Percentiles rank a stretch among this genome's conserved stretches.
These are phyloP conservation scores for Nemania sp. DNA, from an alignment of 2,329 filamentous ascomycete genomes.

Conservation along the genomic window DNA sequence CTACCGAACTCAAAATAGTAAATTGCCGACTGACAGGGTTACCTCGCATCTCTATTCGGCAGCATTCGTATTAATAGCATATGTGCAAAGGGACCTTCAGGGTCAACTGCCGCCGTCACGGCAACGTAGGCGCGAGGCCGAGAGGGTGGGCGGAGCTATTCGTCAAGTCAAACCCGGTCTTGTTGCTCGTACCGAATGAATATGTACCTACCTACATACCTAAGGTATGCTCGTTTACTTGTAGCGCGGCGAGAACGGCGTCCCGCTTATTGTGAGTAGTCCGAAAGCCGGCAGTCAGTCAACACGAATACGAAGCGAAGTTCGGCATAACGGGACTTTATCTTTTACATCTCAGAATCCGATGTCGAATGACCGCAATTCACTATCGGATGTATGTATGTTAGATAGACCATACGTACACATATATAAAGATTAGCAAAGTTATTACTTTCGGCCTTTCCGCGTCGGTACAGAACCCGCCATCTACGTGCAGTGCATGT, in stretches of 20 bases:
- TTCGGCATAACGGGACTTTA: slow-evolving; percentile 20
- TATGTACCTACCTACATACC: too few species aligned
- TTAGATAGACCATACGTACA: neutral
- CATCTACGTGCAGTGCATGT: too few species aligned
- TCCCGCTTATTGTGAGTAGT: neutral
- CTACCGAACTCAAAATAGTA: slow-evolving; percentile 22
- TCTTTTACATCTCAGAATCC: slow-evolving; percentile 15
- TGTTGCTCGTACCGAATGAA: neutral
- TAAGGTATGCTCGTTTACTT: neutral
- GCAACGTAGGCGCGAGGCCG: neutral
- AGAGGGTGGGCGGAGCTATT: neutral
- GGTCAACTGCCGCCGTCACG: too few species aligned
- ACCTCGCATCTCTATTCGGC: neutral
- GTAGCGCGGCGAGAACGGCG: neutral
- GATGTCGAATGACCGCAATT: slow-evolving; percentile 25
- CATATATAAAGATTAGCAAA: slow-evolving; percentile 7
- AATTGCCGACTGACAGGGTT: slow-evolving; percentile 16
- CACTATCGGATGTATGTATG: slow-evolving; percentile 2
- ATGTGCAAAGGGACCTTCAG: slow-evolving; percentile 16
- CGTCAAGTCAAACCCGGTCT: neutral
- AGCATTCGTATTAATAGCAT: slow-evolving; percentile 2
- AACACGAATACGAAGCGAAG: slow-evolving; percentile 35
- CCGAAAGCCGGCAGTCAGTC: slow-evolving; percentile 34
- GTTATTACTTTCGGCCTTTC: slow-evolving; percentile 20
- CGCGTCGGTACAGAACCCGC: slow-evolving; percentile 7